A percentile compares a stretch with the other conserved stretches of the same genome.
phyloP scores from a whole-genome alignment of 768 basidiomycete genomes.

The Leucosporidium scottii region DNA sequence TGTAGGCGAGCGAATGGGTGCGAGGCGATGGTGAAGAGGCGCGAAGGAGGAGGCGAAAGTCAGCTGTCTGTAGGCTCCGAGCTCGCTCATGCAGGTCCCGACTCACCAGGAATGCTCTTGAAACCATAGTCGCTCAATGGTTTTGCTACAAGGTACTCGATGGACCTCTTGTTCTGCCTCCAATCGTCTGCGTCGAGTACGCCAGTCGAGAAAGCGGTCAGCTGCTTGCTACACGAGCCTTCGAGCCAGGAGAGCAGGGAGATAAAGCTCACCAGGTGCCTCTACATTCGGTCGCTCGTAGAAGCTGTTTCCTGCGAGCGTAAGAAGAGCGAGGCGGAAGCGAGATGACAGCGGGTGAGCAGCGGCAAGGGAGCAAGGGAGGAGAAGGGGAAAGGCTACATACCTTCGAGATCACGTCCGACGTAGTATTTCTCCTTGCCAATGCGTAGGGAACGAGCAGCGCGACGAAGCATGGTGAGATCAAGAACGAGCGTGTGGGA shows the following conservation, averaged over 20 bases:
- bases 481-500: no score
- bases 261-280: constrained; percentile 1
- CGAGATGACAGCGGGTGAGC: neutral
- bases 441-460: constrained; percentile 20
- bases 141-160: constrained; percentile 28
- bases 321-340: neutral
- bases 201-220: no score
- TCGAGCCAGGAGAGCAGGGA: neutral
- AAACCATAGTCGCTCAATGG: constrained; percentile 31
- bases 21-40: neutral
- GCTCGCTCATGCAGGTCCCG: neutral
- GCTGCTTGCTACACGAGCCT: no score
- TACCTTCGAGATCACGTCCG: constrained; percentile 28
- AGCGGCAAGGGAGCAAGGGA: neutral
- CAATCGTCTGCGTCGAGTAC: constrained; percentile 11
- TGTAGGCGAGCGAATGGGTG: neutral
- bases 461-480: constrained; percentile 7
- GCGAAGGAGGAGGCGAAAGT: neutral
- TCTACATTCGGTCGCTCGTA: constrained; percentile 29
- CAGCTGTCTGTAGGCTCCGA: neutral
- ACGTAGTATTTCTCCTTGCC: constrained; percentile 30
- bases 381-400: neutral
- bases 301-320: constrained; percentile 32
- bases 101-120: constrained; percentile 27
- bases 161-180: constrained; percentile 27